Evolutionary conservation across 305 asterid species (phyloP).

Genomic region (Fraxinus floribunda): DNA sequence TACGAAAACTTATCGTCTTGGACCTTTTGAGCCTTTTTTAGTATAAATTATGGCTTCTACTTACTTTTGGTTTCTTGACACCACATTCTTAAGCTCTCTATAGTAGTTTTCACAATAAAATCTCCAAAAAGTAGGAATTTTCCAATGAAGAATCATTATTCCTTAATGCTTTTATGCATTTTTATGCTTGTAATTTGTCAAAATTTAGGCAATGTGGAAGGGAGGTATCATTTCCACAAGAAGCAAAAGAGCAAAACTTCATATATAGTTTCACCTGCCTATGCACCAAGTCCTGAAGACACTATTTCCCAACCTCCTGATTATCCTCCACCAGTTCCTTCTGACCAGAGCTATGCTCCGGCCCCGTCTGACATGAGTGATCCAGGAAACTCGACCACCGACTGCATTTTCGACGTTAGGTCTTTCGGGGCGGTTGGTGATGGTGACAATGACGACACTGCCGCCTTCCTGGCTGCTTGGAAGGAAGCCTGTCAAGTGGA

Average conservation of each 20-base stretch:
- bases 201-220: constrained; percentile 34
- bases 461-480: constrained; percentile 76
- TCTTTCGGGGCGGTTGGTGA: constrained; percentile 81
- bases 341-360: constrained; percentile 38
- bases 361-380: not conserved
- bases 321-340: constrained; percentile 35
- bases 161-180: constrained; percentile 19
- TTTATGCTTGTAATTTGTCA: constrained; percentile 21
- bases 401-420: constrained; percentile 65
- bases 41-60: constrained; percentile 50
- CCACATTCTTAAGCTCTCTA: not conserved
- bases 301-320: constrained; percentile 21
- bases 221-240: constrained; percentile 45
- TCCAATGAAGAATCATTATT: constrained; percentile 34
- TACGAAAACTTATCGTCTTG: constrained; percentile 19
- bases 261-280: constrained; percentile 23
- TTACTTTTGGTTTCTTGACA: constrained; percentile 28
- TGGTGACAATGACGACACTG: constrained; percentile 74
- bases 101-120: not conserved
- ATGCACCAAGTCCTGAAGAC: constrained; percentile 32
- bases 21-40: constrained; percentile 1
- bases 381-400: constrained; percentile 13
- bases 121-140: not conserved
- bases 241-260: constrained; percentile 35
- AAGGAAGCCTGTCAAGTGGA: constrained; percentile 80